Percentiles rank a stretch among this genome's conserved stretches.
phyloP scores from a whole-genome alignment of 345 rosid species.

The Linum usitatissimum region DNA sequence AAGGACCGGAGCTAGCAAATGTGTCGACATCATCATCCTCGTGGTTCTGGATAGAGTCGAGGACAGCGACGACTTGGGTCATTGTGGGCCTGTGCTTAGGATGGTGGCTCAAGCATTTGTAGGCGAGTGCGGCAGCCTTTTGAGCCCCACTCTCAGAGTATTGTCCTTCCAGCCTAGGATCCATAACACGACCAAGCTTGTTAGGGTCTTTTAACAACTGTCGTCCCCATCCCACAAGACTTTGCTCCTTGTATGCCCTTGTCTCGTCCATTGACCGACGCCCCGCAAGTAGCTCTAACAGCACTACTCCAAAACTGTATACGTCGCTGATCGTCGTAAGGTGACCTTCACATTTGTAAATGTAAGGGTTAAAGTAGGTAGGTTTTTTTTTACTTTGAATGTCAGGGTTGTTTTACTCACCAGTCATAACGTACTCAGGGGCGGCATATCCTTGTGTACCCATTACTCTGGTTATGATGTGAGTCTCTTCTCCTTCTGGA shows the following conservation, averaged over 20 bases:
- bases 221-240: slow-evolving; percentile 57
- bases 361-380: too few species aligned
- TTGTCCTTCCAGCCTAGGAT: slow-evolving; percentile 53
- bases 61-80: slow-evolving; percentile 42
- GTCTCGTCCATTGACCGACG: slow-evolving; percentile 43
- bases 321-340: slow-evolving; percentile 64
- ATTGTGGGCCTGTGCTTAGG: slow-evolving; percentile 60
- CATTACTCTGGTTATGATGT: slow-evolving; percentile 41
- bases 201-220: slow-evolving; percentile 42
- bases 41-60: slow-evolving; percentile 51
- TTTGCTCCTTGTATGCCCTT: slow-evolving; percentile 37
- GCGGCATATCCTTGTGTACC: slow-evolving; percentile 59
- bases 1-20: slow-evolving; percentile 21
- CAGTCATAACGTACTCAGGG: slow-evolving; percentile 54
- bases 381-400: too few species aligned
- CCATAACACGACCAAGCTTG: slow-evolving; percentile 44
- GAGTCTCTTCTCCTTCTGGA: slow-evolving; percentile 45
- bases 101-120: slow-evolving; percentile 50
- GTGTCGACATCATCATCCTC: slow-evolving; percentile 14
- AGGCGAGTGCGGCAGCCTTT: slow-evolving; percentile 41
- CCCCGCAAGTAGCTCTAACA: slow-evolving; percentile 55
- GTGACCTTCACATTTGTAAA: slow-evolving; percentile 34
- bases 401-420: slow-evolving; percentile 16
- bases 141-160: slow-evolving; percentile 43
- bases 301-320: slow-evolving; percentile 66